These are phyloP conservation scores for Talaromyces sp. DNA, from an alignment of 2,329 filamentous ascomycete species.

Conservation along the genomic window DNA sequence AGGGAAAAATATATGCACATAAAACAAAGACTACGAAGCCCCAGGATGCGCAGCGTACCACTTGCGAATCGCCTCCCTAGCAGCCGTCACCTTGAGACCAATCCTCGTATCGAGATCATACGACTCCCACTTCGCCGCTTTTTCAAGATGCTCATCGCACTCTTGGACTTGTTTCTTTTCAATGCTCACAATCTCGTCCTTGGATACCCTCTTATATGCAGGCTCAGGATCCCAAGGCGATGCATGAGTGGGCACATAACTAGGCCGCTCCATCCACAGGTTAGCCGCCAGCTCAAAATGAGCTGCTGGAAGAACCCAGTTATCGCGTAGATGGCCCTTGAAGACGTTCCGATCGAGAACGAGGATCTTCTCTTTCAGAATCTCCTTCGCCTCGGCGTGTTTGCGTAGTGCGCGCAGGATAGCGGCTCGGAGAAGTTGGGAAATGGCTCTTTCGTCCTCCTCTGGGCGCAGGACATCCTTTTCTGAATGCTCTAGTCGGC, in stretches of 20 bases:
- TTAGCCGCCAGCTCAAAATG: conserved; percentile 85
- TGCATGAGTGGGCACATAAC: conserved; percentile 38
- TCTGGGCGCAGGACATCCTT: conserved; percentile 58
- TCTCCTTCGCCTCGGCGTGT: conserved; percentile 62
- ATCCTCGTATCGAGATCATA: conserved; percentile 62
- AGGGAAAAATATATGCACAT: not conserved
- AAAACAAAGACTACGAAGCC: not conserved
- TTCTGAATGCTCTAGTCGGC: conserved; percentile 65
- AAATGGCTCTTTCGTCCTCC: conserved; percentile 62
- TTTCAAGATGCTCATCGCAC: conserved; percentile 57
- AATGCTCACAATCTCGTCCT: conserved; percentile 16
- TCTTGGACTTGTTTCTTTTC: conserved; percentile 48
- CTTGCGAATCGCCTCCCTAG: conserved; percentile 44
- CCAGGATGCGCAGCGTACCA: conserved; percentile 39
- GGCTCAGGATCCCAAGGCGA: conserved; percentile 13
- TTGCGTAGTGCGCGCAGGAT: conserved; percentile 63
- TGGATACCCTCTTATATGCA: conserved; percentile 29
- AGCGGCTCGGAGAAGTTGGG: conserved; percentile 65
- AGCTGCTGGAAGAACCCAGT: conserved; percentile 70
- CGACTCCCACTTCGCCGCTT: conserved; percentile 59
- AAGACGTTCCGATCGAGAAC: conserved; percentile 55
- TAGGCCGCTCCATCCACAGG: conserved; percentile 66
- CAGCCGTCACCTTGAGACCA: conserved; percentile 50
- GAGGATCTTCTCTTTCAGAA: conserved; percentile 64
- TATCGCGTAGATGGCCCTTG: conserved; percentile 51